Conservation (phyloP, 106 monocot species). For the Dendrobium catenatum region DNA sequence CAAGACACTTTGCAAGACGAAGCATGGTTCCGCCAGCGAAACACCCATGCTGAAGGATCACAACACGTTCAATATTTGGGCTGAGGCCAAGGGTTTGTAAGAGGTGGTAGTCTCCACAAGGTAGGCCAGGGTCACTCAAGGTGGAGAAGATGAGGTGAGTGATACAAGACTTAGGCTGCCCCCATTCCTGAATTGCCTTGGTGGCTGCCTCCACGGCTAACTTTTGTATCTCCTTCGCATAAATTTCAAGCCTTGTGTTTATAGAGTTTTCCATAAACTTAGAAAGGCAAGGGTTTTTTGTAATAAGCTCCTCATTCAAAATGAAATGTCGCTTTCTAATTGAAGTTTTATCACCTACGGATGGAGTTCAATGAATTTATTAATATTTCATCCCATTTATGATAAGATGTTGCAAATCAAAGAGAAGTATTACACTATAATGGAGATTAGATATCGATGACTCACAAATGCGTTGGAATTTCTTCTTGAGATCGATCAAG, state of each 20-base stretch:
- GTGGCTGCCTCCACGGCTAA: background rate
- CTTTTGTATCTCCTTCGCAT: background rate
- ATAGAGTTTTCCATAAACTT: background rate
- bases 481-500: too few relatives aligned
- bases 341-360: background rate
- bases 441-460: background rate
- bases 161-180: too few relatives aligned
- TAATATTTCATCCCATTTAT: background rate
- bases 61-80: too few relatives aligned
- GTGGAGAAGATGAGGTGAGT: too few relatives aligned
- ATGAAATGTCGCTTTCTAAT: background rate
- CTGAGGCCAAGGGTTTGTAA: too few relatives aligned
- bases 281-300: background rate
- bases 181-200: background rate
- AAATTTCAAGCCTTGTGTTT: background rate
- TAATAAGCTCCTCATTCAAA: background rate
- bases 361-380: background rate
- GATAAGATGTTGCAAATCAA: background rate
- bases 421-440: background rate
- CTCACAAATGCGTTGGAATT: background rate
- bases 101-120: too few relatives aligned
- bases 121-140: too few relatives aligned
- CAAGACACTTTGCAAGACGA: too few relatives aligned
- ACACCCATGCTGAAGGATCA: too few relatives aligned
- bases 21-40: too few relatives aligned